A percentile compares a stretch with the other conserved stretches of the same genome.
These are phyloP conservation scores for Cyclospora cayetanensis DNA, from an alignment of 169 alveolate species.

Conservation along the genomic window DNA sequence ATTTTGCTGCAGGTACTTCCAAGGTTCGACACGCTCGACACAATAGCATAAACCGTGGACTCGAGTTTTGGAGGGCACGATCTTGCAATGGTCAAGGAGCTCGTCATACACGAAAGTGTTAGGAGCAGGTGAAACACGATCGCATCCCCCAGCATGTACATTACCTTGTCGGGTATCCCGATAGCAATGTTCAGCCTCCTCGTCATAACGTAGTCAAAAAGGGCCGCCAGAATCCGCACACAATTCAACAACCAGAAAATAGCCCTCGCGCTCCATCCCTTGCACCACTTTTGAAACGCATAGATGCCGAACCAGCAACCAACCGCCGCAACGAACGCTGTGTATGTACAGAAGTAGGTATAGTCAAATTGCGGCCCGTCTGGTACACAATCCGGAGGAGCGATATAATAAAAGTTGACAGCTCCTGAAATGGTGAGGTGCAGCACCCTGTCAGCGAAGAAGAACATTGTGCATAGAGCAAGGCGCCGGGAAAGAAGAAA, in stretches of 20 bases:
- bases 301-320: constrained; percentile 62
- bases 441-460: constrained; percentile 55
- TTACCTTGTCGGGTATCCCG: constrained; percentile 69
- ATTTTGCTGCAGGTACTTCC: constrained; percentile 56
- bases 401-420: constrained; percentile 62
- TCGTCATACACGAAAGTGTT: constrained; percentile 70
- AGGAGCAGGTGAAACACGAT: constrained; percentile 60
- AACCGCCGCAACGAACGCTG: constrained; percentile 47
- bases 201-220: constrained; percentile 64
- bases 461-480: constrained; percentile 65
- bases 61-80: constrained; percentile 48
- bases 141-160: constrained; percentile 70
- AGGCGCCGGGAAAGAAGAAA: constrained; percentile 1
- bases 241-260: constrained; percentile 64
- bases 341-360: constrained; percentile 69
- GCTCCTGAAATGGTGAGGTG: constrained; percentile 65
- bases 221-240: constrained; percentile 66
- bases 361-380: constrained; percentile 74
- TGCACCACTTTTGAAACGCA: constrained; percentile 57
- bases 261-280: constrained; percentile 62
- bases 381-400: constrained; percentile 58
- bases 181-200: constrained; percentile 49
- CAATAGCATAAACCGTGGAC: constrained; percentile 65
- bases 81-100: constrained; percentile 54
- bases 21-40: constrained; percentile 58